These are phyloP conservation scores for Gossypium stocksii DNA, from an alignment of 345 rosid species.

Conservation along the genomic window DNA sequence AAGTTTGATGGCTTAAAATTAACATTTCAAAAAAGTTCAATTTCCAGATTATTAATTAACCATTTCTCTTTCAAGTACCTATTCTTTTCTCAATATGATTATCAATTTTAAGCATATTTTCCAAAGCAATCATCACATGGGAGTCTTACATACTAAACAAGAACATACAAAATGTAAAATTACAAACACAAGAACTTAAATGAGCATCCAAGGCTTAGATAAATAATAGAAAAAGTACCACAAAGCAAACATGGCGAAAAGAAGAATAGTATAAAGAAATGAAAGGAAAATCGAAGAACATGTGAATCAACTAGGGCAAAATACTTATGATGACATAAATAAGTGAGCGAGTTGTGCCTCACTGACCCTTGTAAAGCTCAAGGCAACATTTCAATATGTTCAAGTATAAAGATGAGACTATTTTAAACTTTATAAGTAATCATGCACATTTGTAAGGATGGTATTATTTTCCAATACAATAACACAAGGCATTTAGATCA, in stretches of 20 bases:
- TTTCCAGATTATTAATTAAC: background rate
- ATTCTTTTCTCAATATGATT: background rate
- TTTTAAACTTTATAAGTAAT: background rate
- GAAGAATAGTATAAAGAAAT: background rate
- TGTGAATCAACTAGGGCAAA: background rate
- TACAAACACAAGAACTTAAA: background rate
- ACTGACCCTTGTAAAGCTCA: background rate
- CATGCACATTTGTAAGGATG: background rate
- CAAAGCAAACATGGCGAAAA: background rate
- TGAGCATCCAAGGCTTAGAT: background rate
- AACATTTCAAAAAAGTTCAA: background rate
- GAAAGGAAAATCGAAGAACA: background rate
- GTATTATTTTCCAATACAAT: background rate
- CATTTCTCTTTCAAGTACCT: background rate
- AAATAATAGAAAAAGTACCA: background rate
- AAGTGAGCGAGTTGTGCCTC: background rate
- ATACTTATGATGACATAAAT: background rate
- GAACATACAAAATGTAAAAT: background rate
- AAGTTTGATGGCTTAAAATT: background rate
- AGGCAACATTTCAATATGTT: background rate
- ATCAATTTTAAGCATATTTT: background rate
- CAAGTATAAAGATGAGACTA: background rate
- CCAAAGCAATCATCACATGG: background rate
- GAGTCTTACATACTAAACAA: background rate
- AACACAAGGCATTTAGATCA: background rate